Conservation (phyloP, 2,329 filamentous ascomycete genomes). For the Epichloe aotearoae region DNA sequence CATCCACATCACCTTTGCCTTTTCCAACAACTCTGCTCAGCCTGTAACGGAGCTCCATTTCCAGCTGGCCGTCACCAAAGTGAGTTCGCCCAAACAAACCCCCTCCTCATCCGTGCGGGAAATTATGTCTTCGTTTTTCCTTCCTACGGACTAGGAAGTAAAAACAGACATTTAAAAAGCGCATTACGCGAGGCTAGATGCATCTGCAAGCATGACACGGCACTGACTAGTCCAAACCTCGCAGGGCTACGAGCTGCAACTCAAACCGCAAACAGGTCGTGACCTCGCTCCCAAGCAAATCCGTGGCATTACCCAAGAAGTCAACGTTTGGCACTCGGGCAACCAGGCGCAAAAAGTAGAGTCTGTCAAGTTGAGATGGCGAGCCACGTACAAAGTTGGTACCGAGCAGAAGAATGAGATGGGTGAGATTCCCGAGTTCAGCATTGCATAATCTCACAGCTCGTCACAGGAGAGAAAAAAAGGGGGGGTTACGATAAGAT, state of each 20-base stretch:
- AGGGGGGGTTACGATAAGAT: neutral
- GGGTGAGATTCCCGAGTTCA: slow-evolving; percentile 71
- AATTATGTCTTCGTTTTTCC: no score
- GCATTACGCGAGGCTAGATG: no score
- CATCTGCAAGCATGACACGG: neutral
- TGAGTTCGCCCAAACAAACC: slow-evolving; percentile 19
- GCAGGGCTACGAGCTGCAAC: slow-evolving; percentile 66
- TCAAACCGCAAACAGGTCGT: slow-evolving; percentile 76
- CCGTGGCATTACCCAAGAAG: slow-evolving; percentile 66
- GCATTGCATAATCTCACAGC: slow-evolving; percentile 41
- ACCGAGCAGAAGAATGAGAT: slow-evolving; percentile 59
- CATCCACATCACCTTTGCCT: slow-evolving; percentile 62
- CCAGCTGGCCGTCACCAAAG: slow-evolving; percentile 87
- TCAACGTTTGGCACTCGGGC: slow-evolving; percentile 62
- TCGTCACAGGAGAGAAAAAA: neutral
- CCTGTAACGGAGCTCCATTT: slow-evolving; percentile 73
- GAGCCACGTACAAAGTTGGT: slow-evolving; percentile 63
- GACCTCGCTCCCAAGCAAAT: slow-evolving; percentile 59
- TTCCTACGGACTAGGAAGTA: no score
- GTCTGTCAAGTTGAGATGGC: slow-evolving; percentile 82
- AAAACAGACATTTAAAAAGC: no score
- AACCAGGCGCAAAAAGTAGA: slow-evolving; percentile 55
- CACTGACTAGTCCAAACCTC: neutral
- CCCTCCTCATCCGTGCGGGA: no score
- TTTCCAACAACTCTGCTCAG: slow-evolving; percentile 66